Evolutionary conservation across 2,329 filamentous ascomycete species (phyloP).

Genomic region (Neocucurbitaria cava): DNA sequence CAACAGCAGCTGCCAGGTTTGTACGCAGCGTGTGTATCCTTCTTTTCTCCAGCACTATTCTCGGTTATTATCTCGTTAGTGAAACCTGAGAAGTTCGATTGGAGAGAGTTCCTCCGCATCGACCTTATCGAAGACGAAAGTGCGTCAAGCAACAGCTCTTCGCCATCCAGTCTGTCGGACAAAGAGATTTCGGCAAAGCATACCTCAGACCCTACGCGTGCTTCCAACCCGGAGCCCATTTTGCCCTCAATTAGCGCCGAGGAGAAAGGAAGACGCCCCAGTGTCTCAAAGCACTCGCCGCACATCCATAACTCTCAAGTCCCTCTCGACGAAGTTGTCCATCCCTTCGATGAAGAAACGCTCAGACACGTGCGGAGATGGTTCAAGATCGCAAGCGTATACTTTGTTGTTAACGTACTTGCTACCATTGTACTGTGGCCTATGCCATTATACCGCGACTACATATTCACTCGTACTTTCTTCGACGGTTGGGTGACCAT

Average conservation of each 20-base stretch:
- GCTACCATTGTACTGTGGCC: slow-evolving; percentile 74
- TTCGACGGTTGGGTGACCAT: slow-evolving; percentile 77
- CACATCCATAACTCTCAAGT: slow-evolving; percentile 6
- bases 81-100: slow-evolving; percentile 10
- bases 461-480: slow-evolving; percentile 80
- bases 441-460: slow-evolving; percentile 86
- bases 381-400: slow-evolving; percentile 15
- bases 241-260: neutral
- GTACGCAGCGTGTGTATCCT: slow-evolving; percentile 79
- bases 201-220: neutral
- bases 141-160: slow-evolving; percentile 2
- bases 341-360: slow-evolving; percentile 13
- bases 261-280: neutral
- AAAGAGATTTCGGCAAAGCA: neutral
- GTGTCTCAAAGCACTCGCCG: neutral
- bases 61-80: slow-evolving; percentile 7
- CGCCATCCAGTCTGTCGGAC: slow-evolving; percentile 3
- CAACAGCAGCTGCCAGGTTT: slow-evolving; percentile 75
- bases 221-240: no score
- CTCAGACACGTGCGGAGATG: slow-evolving; percentile 9
- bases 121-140: slow-evolving; percentile 15
- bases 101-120: slow-evolving; percentile 16
- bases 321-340: slow-evolving; percentile 13
- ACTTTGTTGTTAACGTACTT: slow-evolving; percentile 13
- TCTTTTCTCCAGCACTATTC: slow-evolving; percentile 76